These are phyloP conservation scores for Astrocystis sublimbata DNA, from an alignment of 495 filamentous ascomycete genomes.

Conservation along the genomic window DNA sequence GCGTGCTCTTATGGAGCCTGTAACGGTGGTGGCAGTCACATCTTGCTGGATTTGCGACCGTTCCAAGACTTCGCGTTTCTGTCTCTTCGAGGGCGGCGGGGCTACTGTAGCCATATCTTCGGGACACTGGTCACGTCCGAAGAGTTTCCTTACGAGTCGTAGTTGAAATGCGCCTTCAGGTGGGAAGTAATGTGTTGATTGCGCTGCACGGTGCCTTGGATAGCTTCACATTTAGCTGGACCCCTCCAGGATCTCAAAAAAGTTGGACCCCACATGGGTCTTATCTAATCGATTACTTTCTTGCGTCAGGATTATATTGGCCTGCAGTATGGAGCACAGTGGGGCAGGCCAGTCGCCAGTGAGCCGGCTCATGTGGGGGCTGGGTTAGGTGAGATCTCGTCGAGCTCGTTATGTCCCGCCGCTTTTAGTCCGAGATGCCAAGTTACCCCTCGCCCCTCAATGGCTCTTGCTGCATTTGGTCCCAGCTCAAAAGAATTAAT, in stretches of 20 bases:
- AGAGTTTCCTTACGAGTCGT: background rate
- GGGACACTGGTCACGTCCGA: background rate
- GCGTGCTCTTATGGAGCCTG: slow-evolving; percentile 80
- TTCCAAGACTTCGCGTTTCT: slow-evolving; percentile 73
- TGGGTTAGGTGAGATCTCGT: no score
- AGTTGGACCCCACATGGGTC: slow-evolving; percentile 19
- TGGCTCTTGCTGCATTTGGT: no score
- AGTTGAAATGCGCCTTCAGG: background rate
- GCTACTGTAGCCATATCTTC: slow-evolving; percentile 77
- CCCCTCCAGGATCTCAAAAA: slow-evolving; percentile 18
- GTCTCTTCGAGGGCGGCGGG: slow-evolving; percentile 90
- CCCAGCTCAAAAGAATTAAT: no score
- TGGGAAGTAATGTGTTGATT: no score
- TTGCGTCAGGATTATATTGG: no score
- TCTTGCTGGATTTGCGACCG: slow-evolving; percentile 75
- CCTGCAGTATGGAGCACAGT: no score
- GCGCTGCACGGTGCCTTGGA: background rate
- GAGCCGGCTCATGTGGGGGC: no score
- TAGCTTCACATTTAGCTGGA: slow-evolving; percentile 21
- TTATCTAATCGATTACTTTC: slow-evolving; percentile 21
- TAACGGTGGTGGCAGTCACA: slow-evolving; percentile 64
- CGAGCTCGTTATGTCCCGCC: no score
- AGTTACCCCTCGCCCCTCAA: no score
- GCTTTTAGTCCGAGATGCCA: no score
- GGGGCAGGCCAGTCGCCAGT: no score